These are phyloP conservation scores for Pseudogymnoascus sp. DNA, from an alignment of 2,329 filamentous ascomycete genomes.

Conservation along the genomic window DNA sequence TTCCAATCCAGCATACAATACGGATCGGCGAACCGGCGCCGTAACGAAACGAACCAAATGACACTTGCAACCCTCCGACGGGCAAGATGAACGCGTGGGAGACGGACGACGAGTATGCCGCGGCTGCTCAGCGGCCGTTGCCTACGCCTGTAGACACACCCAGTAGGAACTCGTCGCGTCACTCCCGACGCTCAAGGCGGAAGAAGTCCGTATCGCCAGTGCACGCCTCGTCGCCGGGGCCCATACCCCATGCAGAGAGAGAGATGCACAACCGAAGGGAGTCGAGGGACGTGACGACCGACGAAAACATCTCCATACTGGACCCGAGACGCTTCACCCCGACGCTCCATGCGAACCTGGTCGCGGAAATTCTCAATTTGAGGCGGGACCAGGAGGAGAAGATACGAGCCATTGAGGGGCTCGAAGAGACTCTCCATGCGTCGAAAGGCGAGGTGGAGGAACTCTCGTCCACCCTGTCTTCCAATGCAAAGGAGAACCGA, in stretches of 20 bases:
- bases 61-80: background rate
- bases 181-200: conserved; percentile 46
- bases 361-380: conserved; percentile 84
- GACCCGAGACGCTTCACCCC: conserved; percentile 92
- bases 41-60: background rate
- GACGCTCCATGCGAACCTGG: conserved; percentile 85
- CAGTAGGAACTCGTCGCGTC: conserved; percentile 63
- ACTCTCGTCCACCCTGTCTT: conserved; percentile 53
- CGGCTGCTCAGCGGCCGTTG: conserved; percentile 49
- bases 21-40: background rate
- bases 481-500: conserved; percentile 65
- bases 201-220: conserved; percentile 56
- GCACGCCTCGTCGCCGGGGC: conserved; percentile 51
- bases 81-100: conserved; percentile 49
- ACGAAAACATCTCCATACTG: conserved; percentile 62
- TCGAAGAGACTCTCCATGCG: conserved; percentile 67
- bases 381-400: conserved; percentile 88
- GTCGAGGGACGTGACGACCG: conserved; percentile 50
- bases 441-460: conserved; percentile 67
- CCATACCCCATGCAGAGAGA: conserved; percentile 39
- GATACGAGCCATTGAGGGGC: conserved; percentile 71
- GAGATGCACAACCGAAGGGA: conserved; percentile 41
- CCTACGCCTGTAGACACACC: conserved; percentile 66
- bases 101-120: conserved; percentile 54
- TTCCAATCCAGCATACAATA: background rate